Percentiles rank a stretch among this genome's conserved stretches.
Evolutionary conservation across 1,139 yeast genomes (phyloP).

Genomic region (Magnusiomyces ingens): DNA sequence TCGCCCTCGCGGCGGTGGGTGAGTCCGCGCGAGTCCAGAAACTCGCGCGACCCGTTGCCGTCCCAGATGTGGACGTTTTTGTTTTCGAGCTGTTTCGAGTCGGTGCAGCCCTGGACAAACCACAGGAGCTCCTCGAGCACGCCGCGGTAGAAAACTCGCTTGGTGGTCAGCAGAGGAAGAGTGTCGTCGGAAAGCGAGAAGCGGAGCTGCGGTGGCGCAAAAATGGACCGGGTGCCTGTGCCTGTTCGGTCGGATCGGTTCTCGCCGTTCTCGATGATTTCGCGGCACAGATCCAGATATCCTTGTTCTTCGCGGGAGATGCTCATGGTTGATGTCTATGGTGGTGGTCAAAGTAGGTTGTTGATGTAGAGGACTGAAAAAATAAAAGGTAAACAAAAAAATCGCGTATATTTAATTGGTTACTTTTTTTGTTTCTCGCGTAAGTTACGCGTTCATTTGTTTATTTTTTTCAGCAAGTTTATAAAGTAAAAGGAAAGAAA

Average conservation of each 20-base stretch:
- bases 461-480: too few species aligned
- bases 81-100: slow-evolving; percentile 68
- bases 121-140: slow-evolving; percentile 84
- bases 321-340: slow-evolving; percentile 25
- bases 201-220: slow-evolving; percentile 94
- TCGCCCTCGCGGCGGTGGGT: slow-evolving; percentile 83
- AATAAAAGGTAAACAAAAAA: not conserved
- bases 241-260: slow-evolving; percentile 94
- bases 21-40: slow-evolving; percentile 75
- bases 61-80: slow-evolving; percentile 96
- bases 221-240: slow-evolving; percentile 83
- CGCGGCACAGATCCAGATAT: slow-evolving; percentile 71
- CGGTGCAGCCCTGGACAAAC: slow-evolving; percentile 89
- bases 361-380: not conserved
- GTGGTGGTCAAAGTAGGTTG: not conserved
- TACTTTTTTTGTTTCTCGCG: not conserved
- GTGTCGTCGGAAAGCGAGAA: slow-evolving; percentile 64
- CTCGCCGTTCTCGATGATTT: slow-evolving; percentile 79
- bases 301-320: slow-evolving; percentile 59
- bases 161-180: slow-evolving; percentile 88
- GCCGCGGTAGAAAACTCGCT: slow-evolving; percentile 83
- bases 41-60: slow-evolving; percentile 96
- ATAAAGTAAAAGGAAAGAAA: too few species aligned
- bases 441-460: too few species aligned
- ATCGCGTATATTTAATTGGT: not conserved